phyloP scores from a whole-genome alignment of 2,329 filamentous ascomycete genomes.

The Ceratocystis variospora region DNA sequence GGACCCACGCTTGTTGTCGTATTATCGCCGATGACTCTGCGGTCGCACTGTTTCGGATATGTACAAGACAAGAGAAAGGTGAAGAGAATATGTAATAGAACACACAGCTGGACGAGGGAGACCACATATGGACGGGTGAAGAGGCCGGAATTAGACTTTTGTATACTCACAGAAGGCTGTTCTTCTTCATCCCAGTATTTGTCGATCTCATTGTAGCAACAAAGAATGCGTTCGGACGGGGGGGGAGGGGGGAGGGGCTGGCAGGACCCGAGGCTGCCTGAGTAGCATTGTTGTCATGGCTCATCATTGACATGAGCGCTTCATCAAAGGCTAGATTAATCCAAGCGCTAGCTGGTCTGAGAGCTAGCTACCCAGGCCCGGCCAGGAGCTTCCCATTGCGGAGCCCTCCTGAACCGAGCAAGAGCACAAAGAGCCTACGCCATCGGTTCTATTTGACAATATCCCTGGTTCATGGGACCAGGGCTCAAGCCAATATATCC shows the following conservation, averaged over 20 bases:
- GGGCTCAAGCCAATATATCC: conserved; percentile 1
- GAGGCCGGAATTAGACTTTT: neutral
- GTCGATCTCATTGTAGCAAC: neutral
- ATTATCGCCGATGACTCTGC: neutral
- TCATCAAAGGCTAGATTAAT: neutral
- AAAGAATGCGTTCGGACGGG: neutral
- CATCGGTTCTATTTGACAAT: neutral
- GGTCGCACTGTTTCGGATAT: neutral
- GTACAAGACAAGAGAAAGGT: neutral
- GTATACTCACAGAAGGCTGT: neutral
- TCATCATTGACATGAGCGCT: neutral
- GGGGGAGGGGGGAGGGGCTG: neutral
- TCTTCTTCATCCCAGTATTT: neutral
- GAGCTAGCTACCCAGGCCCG: no score
- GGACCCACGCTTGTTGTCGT: neutral
- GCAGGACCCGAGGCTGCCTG: neutral
- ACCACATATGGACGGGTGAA: neutral
- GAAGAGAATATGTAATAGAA: neutral
- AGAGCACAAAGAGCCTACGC: neutral
- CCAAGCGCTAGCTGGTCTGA: no score
- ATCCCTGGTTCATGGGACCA: neutral
- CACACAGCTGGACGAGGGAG: neutral
- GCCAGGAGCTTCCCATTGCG: no score
- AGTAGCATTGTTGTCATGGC: neutral
- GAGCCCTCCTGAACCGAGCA: neutral